Percentiles rank a stretch among this genome's conserved stretches.
These are phyloP conservation scores for Vaccinium vitisidaea DNA, from an alignment of 148 eudicot genomes.

Conservation along the genomic window DNA sequence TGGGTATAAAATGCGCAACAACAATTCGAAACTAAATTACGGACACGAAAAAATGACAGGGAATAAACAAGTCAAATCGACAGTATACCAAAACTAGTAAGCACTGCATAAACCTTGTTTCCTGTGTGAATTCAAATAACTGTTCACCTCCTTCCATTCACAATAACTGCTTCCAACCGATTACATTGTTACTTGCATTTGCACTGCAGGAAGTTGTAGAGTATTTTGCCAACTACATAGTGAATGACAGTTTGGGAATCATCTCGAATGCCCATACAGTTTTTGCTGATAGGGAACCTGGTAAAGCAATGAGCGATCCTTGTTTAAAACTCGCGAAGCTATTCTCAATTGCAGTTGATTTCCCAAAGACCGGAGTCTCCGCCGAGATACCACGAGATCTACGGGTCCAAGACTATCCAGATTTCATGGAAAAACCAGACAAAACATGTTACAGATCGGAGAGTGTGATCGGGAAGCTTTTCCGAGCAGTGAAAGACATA, in stretches of 20 bases:
- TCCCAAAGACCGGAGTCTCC: constrained; percentile 60
- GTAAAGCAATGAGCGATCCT: constrained; percentile 49
- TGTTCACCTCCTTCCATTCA: neutral
- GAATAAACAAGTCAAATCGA: neutral
- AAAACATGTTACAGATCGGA: constrained; percentile 32
- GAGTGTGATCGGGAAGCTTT: constrained; percentile 47
- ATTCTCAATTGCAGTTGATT: constrained; percentile 65
- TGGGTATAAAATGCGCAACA: too few relatives aligned
- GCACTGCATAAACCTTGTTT: neutral
- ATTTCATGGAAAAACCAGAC: constrained; percentile 62
- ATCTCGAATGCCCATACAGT: constrained; percentile 62
- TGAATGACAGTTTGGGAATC: constrained; percentile 60
- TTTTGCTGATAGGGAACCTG: constrained; percentile 42
- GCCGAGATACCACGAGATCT: constrained; percentile 51
- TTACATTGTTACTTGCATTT: neutral
- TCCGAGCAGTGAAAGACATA: constrained; percentile 39
- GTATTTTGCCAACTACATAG: constrained; percentile 53
- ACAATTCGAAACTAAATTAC: neutral
- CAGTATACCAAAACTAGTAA: neutral
- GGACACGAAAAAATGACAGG: neutral
- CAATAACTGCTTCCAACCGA: neutral
- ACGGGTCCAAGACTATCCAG: constrained; percentile 60
- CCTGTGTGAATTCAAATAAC: neutral
- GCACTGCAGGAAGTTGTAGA: constrained; percentile 49
- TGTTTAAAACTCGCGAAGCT: constrained; percentile 54